Conservation (phyloP, 1,284 basidiomycete genomes). For the Taiwanofungus camphoratus region DNA sequence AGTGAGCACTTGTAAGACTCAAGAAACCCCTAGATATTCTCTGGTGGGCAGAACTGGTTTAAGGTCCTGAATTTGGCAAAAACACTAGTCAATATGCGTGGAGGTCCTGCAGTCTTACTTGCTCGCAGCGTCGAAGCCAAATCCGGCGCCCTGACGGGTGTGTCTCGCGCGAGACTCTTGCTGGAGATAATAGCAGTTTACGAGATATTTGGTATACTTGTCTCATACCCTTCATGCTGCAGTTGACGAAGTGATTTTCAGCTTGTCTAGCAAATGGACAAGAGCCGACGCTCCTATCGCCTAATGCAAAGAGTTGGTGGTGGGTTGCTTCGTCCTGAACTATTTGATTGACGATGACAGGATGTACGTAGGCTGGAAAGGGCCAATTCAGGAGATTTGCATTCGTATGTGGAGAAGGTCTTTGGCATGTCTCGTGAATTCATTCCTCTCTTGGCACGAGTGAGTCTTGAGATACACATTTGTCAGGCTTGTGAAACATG, state of each 20-base stretch:
- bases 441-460: conserved; percentile 28
- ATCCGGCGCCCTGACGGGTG: conserved; percentile 28
- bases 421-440: conserved; percentile 37
- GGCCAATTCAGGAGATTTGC: conserved; percentile 28
- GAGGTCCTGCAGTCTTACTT: conserved; percentile 31
- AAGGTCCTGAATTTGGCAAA: conserved; percentile 39
- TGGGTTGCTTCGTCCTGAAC: conserved; percentile 17
- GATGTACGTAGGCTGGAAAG: conserved; percentile 20
- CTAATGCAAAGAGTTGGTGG: conserved; percentile 37
- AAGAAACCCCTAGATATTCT: conserved; percentile 35
- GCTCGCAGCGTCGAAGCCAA: conserved; percentile 31
- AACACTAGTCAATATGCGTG: conserved; percentile 35
- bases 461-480: conserved; percentile 13
- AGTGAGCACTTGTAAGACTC: neutral
- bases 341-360: conserved; percentile 12
- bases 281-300: conserved; percentile 34
- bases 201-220: conserved; percentile 35
- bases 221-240: neutral
- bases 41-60: conserved; percentile 36
- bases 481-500: too few species aligned
- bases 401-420: conserved; percentile 39
- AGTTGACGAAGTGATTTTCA: conserved; percentile 12
- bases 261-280: conserved; percentile 37
- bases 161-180: conserved; percentile 34
- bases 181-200: conserved; percentile 43